These are phyloP conservation scores for Eucalyptus pumila DNA, from an alignment of 345 rosid species.

Conservation along the genomic window DNA sequence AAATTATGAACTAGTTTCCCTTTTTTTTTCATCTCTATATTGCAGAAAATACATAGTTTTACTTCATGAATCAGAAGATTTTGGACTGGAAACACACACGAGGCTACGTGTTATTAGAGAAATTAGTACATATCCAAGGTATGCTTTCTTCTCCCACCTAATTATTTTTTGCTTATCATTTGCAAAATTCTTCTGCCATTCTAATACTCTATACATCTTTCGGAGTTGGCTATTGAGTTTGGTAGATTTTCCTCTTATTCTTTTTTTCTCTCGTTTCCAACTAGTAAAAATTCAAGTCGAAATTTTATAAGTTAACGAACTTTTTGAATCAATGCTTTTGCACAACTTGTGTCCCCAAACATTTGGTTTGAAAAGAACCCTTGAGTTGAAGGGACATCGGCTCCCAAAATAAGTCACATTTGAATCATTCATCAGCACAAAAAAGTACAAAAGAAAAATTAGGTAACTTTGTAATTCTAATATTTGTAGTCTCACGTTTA, in stretches of 20 bases:
- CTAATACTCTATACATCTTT: background rate
- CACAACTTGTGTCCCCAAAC: background rate
- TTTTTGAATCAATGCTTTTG: background rate
- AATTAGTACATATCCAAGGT: background rate
- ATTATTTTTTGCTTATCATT: background rate
- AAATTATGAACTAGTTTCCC: rapidly evolving
- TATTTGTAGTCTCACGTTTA: background rate
- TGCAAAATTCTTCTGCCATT: background rate
- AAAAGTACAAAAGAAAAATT: background rate
- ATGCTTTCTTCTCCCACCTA: background rate
- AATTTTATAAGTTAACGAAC: background rate
- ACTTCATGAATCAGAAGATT: background rate
- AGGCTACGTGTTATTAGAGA: background rate
- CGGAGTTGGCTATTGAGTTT: background rate
- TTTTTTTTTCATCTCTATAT: background rate
- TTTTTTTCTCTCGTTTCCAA: background rate
- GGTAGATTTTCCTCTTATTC: background rate
- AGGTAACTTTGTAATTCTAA: background rate
- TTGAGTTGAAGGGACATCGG: background rate
- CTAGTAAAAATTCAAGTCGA: background rate
- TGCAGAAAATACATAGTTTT: background rate
- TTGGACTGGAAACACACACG: background rate
- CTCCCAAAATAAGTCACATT: background rate
- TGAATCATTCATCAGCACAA: background rate
- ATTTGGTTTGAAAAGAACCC: background rate